Percentiles rank a stretch among this genome's conserved stretches.
These are phyloP conservation scores for Cordyceps cicadae DNA, from an alignment of 2,329 filamentous ascomycete species.

Conservation along the genomic window DNA sequence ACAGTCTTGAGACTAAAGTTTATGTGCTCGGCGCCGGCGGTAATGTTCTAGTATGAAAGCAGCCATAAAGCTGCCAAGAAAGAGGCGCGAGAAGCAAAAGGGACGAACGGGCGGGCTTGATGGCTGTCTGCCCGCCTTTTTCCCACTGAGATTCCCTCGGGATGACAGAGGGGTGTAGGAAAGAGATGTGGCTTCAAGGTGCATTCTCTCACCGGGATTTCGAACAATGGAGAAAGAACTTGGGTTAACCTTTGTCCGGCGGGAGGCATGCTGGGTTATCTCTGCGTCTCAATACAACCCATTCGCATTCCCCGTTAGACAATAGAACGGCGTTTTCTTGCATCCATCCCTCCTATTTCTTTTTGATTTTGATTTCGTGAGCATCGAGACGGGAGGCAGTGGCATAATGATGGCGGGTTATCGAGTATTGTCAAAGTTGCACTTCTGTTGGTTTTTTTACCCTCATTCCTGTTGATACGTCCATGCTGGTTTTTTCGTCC, in stretches of 20 bases:
- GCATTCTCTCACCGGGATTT: not conserved
- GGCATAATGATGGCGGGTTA: not conserved
- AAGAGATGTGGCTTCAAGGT: not conserved
- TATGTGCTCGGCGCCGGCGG: slow-evolving; percentile 11
- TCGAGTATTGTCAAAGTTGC: not conserved
- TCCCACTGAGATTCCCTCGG: not conserved
- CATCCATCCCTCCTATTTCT: not conserved
- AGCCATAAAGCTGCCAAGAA: slow-evolving; percentile 1
- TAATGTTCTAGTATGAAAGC: slow-evolving; percentile 9
- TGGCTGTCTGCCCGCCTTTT: not conserved
- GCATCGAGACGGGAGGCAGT: not conserved
- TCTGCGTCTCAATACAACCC: not conserved
- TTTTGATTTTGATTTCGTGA: not conserved
- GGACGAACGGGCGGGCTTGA: not conserved
- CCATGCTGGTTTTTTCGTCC: not conserved
- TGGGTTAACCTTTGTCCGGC: not conserved
- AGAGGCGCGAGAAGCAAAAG: not conserved
- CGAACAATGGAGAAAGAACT: not conserved
- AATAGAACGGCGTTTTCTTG: not conserved
- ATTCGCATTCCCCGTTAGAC: not conserved
- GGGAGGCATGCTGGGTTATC: not conserved
- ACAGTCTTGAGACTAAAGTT: slow-evolving; percentile 12
- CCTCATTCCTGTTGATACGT: not conserved
- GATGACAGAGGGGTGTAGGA: not conserved
- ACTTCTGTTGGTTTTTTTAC: not conserved